Evolutionary conservation across 73 alveolate genomes (phyloP).

Genomic region (Paramecium biaurelia): DNA sequence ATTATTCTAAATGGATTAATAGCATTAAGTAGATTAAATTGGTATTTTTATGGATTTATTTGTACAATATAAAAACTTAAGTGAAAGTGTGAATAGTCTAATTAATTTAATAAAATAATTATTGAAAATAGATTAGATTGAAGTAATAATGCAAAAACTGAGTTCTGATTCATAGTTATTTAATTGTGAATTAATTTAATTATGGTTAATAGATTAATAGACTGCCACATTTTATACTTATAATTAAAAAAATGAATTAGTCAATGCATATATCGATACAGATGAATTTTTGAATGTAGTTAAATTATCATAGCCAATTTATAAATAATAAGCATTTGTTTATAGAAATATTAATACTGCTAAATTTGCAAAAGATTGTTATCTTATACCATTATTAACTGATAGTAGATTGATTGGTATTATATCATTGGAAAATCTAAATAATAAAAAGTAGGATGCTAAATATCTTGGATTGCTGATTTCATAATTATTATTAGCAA

Average conservation of each 20-base stretch:
- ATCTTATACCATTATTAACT: slow-evolving; percentile 8
- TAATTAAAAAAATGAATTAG: slow-evolving; percentile 17
- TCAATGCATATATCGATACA: slow-evolving; percentile 17
- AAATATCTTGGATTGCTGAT: slow-evolving; percentile 16
- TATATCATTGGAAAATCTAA: slow-evolving; percentile 6
- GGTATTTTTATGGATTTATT: slow-evolving; percentile 18
- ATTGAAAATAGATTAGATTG: not conserved
- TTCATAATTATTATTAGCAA: not conserved
- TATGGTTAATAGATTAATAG: slow-evolving; percentile 40
- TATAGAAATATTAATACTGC: not conserved
- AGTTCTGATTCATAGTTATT: not conserved
- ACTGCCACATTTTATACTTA: slow-evolving; percentile 38
- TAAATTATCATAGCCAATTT: not conserved
- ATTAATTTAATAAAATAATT: not conserved
- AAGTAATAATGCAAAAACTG: not conserved
- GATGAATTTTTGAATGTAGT: slow-evolving; percentile 47
- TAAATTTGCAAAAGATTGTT: slow-evolving; percentile 44
- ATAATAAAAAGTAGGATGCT: slow-evolving; percentile 5
- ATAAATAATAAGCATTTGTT: slow-evolving; percentile 3
- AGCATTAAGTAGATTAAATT: not conserved
- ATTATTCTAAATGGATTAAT: not conserved
- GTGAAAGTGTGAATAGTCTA: not conserved
- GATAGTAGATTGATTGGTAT: slow-evolving; percentile 29
- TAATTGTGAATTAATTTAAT: not conserved
- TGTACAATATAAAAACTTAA: not conserved